Evolutionary conservation across 192 early-diverging fungal genomes (phyloP).

Genomic region (Coemansia reversa): DNA sequence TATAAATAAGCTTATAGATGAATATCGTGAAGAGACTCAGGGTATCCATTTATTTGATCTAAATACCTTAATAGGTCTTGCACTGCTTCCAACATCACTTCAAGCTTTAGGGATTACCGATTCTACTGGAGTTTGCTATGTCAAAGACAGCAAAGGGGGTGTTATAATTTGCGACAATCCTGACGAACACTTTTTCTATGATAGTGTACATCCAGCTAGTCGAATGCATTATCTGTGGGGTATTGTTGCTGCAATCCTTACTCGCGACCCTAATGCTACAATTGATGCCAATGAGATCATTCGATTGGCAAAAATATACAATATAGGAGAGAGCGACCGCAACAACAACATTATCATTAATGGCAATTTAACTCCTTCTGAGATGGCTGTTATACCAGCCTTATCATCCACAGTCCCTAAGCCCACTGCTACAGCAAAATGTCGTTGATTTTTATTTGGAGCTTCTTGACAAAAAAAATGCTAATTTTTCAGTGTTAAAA

Average conservation of each 20-base stretch:
- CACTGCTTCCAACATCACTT: constrained; percentile 23
- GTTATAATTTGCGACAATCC: constrained; percentile 38
- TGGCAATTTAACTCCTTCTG: background rate
- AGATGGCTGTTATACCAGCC: no score
- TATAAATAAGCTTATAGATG: background rate
- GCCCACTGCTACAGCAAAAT: no score
- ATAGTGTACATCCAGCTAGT: constrained; percentile 41
- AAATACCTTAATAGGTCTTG: constrained; percentile 23
- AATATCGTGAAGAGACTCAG: constrained; percentile 11
- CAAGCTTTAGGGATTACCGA: constrained; percentile 32
- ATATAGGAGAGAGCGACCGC: constrained; percentile 33
- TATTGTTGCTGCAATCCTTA: constrained; percentile 31
- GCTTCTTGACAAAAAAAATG: no score
- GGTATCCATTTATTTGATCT: constrained; percentile 35
- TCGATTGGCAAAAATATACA: constrained; percentile 12
- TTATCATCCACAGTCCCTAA: no score
- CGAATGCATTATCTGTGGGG: constrained; percentile 54
- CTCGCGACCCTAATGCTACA: constrained; percentile 22
- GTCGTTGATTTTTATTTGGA: no score
- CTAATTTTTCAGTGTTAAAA: no score
- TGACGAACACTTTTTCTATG: constrained; percentile 47
- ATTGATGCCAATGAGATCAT: constrained; percentile 24
- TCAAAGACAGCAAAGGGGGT: constrained; percentile 11
- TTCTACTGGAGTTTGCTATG: constrained; percentile 27
- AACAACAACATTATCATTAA: constrained; percentile 39